Evolutionary conservation across 23 red algal species (phyloP).

Genomic region (Pyropia haitanensis): DNA sequence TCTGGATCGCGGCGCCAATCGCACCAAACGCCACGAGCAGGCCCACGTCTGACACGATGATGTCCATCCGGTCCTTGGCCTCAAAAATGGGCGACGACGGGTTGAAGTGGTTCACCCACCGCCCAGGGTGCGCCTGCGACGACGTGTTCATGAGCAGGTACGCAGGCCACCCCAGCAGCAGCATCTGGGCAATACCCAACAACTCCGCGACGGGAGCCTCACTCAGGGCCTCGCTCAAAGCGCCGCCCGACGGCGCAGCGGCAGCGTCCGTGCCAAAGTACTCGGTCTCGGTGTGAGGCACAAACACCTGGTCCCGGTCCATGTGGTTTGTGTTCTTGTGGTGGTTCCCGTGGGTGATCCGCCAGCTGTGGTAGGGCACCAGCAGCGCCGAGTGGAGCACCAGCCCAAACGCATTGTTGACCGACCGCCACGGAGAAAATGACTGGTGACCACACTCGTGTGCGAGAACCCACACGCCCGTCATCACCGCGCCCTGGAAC

Average conservation of each 20-base stretch:
- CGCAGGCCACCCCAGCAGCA: constrained; percentile 73
- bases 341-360: constrained; percentile 72
- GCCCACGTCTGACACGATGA: constrained; percentile 66
- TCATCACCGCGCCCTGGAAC: constrained; percentile 79
- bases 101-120: constrained; percentile 66
- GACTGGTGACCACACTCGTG: constrained; percentile 94
- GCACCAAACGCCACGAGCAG: constrained; percentile 31
- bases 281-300: constrained; percentile 28
- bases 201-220: constrained; percentile 57
- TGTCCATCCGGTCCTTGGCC: constrained; percentile 38
- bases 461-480: constrained; percentile 88
- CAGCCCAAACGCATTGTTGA: constrained; percentile 78
- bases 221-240: constrained; percentile 32
- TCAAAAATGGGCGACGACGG: constrained; percentile 56
- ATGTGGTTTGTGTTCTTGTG: constrained; percentile 85
- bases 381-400: constrained; percentile 72
- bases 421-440: constrained; percentile 48
- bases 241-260: constrained; percentile 9
- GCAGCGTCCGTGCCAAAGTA: constrained; percentile 33
- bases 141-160: constrained; percentile 57
- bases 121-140: constrained; percentile 32
- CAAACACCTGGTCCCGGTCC: constrained; percentile 57
- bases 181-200: constrained; percentile 55
- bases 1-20: constrained; percentile 18
- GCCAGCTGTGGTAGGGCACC: constrained; percentile 88